These are phyloP conservation scores for Neltuma alba DNA, from an alignment of 306 rosid genomes.

Conservation along the genomic window DNA sequence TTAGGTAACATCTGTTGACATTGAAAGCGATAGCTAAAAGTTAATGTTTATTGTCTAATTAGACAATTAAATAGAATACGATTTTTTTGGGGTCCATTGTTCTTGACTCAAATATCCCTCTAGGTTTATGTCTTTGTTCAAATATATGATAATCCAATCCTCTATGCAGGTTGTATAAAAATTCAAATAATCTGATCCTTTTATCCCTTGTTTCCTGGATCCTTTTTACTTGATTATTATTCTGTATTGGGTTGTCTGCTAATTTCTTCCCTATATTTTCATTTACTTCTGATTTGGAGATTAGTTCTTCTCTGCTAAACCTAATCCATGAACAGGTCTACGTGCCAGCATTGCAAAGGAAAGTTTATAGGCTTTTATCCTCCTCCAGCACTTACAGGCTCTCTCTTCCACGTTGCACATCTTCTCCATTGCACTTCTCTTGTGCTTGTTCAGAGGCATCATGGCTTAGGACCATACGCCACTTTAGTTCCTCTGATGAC, in stretches of 20 bases:
- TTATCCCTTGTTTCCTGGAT: not conserved
- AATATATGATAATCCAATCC: not conserved
- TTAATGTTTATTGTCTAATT: not conserved
- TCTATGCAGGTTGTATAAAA: not conserved
- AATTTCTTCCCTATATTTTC: not conserved
- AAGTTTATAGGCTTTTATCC: constrained; percentile 37
- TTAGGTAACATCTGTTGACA: not conserved
- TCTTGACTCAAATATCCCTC: not conserved
- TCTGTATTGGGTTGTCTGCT: constrained; percentile 4
- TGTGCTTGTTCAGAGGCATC: not conserved
- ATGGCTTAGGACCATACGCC: constrained; percentile 39
- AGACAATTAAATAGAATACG: not conserved
- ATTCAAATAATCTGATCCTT: not conserved
- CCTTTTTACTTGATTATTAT: constrained; percentile 15
- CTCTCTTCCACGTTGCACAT: constrained; percentile 32
- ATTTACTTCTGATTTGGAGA: constrained; percentile 8
- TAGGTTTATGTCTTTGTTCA: not conserved
- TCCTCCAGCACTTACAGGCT: constrained; percentile 35
- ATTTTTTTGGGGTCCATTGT: not conserved
- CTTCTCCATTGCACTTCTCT: constrained; percentile 9
- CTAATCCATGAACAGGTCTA: constrained; percentile 38
- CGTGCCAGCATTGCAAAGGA: constrained; percentile 38
- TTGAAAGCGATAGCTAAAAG: not conserved
- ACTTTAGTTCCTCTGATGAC: constrained; percentile 47
- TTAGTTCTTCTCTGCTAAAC: constrained; percentile 16